Evolutionary conservation across 352 stramenopile species (phyloP).

Genomic region (Globisporangium rhizosaccharum): DNA sequence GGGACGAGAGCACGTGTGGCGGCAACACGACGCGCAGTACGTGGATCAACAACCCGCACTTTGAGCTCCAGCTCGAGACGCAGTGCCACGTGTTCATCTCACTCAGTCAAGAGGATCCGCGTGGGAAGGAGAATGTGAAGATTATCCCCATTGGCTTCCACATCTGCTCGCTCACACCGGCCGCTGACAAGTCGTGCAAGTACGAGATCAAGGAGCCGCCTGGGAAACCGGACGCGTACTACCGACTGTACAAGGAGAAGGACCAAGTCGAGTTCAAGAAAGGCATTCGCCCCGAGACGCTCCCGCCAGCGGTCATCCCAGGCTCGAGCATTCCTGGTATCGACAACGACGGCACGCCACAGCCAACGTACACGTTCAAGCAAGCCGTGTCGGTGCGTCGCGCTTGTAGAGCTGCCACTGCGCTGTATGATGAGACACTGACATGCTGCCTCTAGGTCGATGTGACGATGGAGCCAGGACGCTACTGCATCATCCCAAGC

Average conservation of each 20-base stretch:
- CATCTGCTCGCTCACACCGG: constrained; percentile 49
- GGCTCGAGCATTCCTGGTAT: constrained; percentile 57
- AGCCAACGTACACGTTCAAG: constrained; percentile 81
- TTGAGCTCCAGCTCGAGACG: constrained; percentile 63
- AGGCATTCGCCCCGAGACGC: constrained; percentile 35
- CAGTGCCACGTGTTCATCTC: constrained; percentile 65
- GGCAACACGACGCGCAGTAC: constrained; percentile 81
- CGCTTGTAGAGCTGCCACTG: background rate
- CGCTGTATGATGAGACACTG: background rate
- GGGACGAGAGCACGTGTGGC: constrained; percentile 73
- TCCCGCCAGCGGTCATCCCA: constrained; percentile 73
- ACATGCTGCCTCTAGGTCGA: constrained; percentile 26
- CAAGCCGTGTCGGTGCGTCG: constrained; percentile 63
- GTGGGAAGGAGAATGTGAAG: constrained; percentile 60
- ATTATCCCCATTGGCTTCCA: constrained; percentile 81
- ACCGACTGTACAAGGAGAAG: constrained; percentile 65
- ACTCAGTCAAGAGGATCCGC: constrained; percentile 75
- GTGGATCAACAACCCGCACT: constrained; percentile 86
- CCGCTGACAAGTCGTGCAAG: constrained; percentile 20
- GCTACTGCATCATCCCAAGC: constrained; percentile 80
- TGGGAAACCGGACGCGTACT: constrained; percentile 58
- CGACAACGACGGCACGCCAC: constrained; percentile 60
- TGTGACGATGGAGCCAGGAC: constrained; percentile 60
- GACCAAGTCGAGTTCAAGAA: constrained; percentile 55
- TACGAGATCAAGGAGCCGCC: constrained; percentile 65